Evolutionary conservation across 805 yeast species (phyloP).

Genomic region (Jamesozyma piceae): DNA sequence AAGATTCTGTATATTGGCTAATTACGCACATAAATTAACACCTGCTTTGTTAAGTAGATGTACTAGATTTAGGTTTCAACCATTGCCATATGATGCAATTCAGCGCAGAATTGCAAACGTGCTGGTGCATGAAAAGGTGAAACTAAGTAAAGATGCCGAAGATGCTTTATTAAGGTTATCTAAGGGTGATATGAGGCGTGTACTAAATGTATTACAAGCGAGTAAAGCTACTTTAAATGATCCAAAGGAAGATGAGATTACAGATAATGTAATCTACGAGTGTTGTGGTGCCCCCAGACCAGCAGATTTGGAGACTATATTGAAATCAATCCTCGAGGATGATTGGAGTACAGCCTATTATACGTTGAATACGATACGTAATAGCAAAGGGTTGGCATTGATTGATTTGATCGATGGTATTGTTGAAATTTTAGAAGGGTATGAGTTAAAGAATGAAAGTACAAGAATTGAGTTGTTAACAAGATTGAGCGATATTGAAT

Average conservation of each 20-base stretch:
- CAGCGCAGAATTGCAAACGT: conserved; percentile 60
- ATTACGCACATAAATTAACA: conserved; percentile 88
- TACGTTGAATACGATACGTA: conserved; percentile 58
- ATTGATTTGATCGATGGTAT: conserved; percentile 77
- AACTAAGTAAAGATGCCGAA: conserved; percentile 49
- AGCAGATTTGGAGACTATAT: conserved; percentile 61
- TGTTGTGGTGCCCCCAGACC: conserved; percentile 97
- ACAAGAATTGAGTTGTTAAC: conserved; percentile 58
- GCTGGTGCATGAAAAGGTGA: conserved; percentile 55
- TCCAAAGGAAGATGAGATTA: conserved; percentile 44
- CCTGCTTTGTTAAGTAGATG: conserved; percentile 94
- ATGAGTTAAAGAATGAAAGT: conserved; percentile 46
- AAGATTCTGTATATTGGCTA: conserved; percentile 91
- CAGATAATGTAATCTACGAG: conserved; percentile 73
- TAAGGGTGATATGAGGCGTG: conserved; percentile 95
- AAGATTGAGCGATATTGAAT: conserved; percentile 81
- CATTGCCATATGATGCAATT: conserved; percentile 61
- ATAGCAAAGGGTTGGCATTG: conserved; percentile 75
- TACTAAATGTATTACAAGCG: conserved; percentile 88
- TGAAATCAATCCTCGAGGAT: conserved; percentile 71
- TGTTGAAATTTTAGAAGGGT: conserved; percentile 56
- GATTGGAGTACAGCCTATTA: conserved; percentile 76
- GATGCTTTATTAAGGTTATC: conserved; percentile 59
- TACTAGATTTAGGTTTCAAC: conserved; percentile 88
- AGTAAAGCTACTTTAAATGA: conserved; percentile 67